A percentile compares a stretch with the other conserved stretches of the same genome.
Conservation (phyloP, 179 eudicot genomes). For the Drosera spatulata region DNA sequence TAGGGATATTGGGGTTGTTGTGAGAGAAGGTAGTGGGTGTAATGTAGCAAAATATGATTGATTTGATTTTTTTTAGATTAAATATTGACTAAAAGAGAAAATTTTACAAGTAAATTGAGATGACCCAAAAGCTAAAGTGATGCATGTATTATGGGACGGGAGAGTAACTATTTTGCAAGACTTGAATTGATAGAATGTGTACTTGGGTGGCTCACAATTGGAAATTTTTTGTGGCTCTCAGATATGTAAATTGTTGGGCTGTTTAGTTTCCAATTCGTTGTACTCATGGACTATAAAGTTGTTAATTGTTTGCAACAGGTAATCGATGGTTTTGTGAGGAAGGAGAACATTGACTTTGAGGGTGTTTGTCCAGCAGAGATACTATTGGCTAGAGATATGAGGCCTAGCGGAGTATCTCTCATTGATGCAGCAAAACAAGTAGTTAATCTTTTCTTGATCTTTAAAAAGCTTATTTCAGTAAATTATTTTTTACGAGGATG, state of each 20-base stretch:
- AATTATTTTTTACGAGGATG: not conserved
- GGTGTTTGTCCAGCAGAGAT: constrained; percentile 39
- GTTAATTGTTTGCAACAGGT: constrained; percentile 28
- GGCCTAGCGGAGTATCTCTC: constrained; percentile 89
- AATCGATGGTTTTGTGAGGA: constrained; percentile 58
- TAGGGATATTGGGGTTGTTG: no score
- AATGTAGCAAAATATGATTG: no score
- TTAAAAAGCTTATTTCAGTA: not conserved
- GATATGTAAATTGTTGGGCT: not conserved
- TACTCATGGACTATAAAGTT: not conserved
- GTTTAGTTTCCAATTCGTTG: not conserved
- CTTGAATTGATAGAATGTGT: no score
- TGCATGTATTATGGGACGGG: no score
- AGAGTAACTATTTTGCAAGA: no score
- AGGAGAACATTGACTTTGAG: constrained; percentile 56
- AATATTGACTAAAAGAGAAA: no score
- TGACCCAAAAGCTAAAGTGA: no score
- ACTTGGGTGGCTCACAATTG: not conserved
- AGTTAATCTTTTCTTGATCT: constrained; percentile 5
- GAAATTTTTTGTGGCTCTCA: not conserved
- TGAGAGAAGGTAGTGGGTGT: no score
- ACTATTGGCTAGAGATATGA: constrained; percentile 85
- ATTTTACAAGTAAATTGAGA: no score
- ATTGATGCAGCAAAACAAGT: constrained; percentile 88
- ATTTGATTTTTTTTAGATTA: no score